Evolutionary conservation across 2,329 filamentous ascomycete species (phyloP).

Genomic region (Ilyonectria destructans): DNA sequence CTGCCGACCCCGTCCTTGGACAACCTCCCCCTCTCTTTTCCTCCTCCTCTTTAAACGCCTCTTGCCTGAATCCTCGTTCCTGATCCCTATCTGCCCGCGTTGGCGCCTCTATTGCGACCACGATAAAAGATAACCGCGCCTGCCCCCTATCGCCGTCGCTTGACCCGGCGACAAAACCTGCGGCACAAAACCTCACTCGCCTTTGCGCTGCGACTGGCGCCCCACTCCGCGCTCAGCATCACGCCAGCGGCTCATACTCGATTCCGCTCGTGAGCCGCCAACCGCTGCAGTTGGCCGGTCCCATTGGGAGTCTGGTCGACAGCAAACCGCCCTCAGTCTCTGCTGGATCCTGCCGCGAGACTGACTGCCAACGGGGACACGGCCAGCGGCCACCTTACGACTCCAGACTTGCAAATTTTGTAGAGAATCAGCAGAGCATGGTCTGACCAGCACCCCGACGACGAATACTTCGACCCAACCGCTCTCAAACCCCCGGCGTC

Average conservation of each 20-base stretch:
- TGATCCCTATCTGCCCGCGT: background rate
- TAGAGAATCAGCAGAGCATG: slow-evolving; percentile 34
- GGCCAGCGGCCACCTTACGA: background rate
- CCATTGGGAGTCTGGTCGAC: background rate
- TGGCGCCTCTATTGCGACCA: background rate
- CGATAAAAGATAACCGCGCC: background rate
- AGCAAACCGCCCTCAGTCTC: background rate
- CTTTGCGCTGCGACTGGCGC: slow-evolving; percentile 32
- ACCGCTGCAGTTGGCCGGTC: background rate
- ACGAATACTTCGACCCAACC: slow-evolving; percentile 17
- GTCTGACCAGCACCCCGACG: slow-evolving; percentile 29
- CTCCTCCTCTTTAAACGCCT: slow-evolving; percentile 10
- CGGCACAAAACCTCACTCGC: slow-evolving; percentile 10
- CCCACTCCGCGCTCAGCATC: slow-evolving; percentile 39
- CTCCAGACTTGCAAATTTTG: background rate
- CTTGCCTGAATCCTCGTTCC: background rate
- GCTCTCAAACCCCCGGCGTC: slow-evolving; percentile 19
- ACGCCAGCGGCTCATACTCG: slow-evolving; percentile 37
- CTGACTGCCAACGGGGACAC: background rate
- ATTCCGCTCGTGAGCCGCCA: slow-evolving; percentile 10
- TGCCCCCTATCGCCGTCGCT: slow-evolving; percentile 11
- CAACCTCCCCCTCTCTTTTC: slow-evolving; percentile 29
- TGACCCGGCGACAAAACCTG: slow-evolving; percentile 4
- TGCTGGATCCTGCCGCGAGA: background rate
- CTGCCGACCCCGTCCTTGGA: slow-evolving; percentile 26